Percentiles rank a stretch among this genome's conserved stretches.
Evolutionary conservation across 179 eudicot genomes (phyloP).

Genomic region (Beta lomatogona): DNA sequence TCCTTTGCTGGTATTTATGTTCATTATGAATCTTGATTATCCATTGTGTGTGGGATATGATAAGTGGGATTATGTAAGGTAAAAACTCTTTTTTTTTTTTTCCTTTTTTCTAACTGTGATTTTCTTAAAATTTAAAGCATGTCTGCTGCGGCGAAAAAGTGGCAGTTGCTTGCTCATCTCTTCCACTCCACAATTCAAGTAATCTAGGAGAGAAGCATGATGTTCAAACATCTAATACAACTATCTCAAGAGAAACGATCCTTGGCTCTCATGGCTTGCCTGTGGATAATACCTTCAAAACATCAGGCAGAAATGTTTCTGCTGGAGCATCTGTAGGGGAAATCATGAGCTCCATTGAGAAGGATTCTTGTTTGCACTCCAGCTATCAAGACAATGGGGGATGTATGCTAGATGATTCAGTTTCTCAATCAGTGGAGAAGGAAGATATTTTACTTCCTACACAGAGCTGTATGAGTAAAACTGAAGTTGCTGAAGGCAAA

Average conservation of each 20-base stretch:
- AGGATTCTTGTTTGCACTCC: conserved; percentile 28
- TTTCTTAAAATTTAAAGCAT: background rate
- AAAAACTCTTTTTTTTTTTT: background rate
- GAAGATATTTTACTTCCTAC: conserved; percentile 20
- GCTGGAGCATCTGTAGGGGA: conserved; percentile 20
- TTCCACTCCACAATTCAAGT: conserved; percentile 22
- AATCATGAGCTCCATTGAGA: conserved; percentile 15
- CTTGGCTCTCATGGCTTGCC: conserved; percentile 20
- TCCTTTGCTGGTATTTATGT: background rate
- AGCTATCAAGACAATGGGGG: conserved; percentile 25
- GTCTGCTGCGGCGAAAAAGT: conserved; percentile 19
- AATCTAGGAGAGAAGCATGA: conserved; percentile 10
- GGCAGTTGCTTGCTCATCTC: conserved; percentile 31
- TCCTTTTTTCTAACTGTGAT: background rate
- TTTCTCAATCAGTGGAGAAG: conserved; percentile 29
- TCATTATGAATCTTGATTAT: background rate
- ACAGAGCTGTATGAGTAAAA: background rate
- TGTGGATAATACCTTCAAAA: conserved; percentile 19
- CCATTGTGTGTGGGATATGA: background rate
- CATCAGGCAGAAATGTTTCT: conserved; percentile 18
- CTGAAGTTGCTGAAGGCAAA: conserved; percentile 32
- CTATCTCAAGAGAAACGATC: conserved; percentile 17
- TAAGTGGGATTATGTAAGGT: background rate
- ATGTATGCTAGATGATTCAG: conserved; percentile 25
- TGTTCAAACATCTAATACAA: conserved; percentile 22